Base-by-base conservation (phyloP, 2,329 filamentous ascomycete species). In the Microascus cirrosus region DNA sequence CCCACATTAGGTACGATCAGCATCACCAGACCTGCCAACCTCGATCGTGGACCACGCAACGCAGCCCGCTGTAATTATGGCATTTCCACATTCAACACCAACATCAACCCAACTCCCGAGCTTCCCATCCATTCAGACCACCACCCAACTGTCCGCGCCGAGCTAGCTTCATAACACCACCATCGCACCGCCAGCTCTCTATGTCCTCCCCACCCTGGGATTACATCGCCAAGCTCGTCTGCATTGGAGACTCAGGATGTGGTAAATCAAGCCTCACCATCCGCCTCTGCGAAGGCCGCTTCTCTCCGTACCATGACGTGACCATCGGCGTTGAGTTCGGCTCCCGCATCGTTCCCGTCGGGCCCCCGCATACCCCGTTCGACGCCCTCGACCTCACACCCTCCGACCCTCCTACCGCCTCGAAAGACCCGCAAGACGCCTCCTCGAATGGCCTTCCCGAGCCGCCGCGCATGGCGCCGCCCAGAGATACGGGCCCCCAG, bases 171-270 rank as follows among this genome's bases (percentile, higher is more conserved):
- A 11, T 7, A 50, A 45, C 57, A 24, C 60, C 53, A 22, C 39
- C 36, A 59, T 60, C 55, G 18, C 39, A 7, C 39, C 60, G 57
- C 62, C 53, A 8, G 28, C 54, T 18, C 36, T 22, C 65, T 69
- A 84, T 84, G 81, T 79, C 80, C 68, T 71, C 75, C 62, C 81
- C 85, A 67, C 87, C 90, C 73, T 97, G 93, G 93, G 91, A 97
- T 77, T 97, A 95, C 78, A 99, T 97, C 70, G 92, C 93, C 72
- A 99, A 99, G 75, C 89, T 99, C 66, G 93, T 97, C 69, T 95
- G 90, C 76, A 91, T 99, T 68, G 94, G 94, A 71, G 94, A 97
- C 77, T 94, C 89, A 53, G 94, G 92, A 70, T 95, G 90, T 69
- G 94, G 94, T 68, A 99, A 99, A 79, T 95, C 90, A 61, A 84